Base-by-base conservation (phyloP, 495 filamentous ascomycete genomes). In the Neurospora sp. region DNA sequence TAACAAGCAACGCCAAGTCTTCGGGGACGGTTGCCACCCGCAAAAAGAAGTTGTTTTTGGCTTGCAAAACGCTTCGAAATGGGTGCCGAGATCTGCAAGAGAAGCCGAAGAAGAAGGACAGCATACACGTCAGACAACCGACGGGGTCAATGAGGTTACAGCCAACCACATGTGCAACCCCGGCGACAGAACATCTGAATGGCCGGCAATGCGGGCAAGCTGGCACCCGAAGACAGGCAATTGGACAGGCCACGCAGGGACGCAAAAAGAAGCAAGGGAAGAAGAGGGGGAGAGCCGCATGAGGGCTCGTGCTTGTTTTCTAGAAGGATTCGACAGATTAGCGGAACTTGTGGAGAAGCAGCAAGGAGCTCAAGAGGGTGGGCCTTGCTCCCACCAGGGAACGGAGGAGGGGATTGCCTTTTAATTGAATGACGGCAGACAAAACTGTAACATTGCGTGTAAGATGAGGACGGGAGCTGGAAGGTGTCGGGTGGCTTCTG, bases 241-340 rank as follows among this genome's bases (percentile, higher is more conserved):
- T 61, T 61, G 53, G 53, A 61, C 53, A 61, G 53, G 20, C 22
- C 53, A 35, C 22, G 27, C 53, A 61, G 53, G 53, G 53, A 61
- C 53, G 22, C 53, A 35, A 35, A 12, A 61, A 61, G 53, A 61
- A 61, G 53, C 53, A 61, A 61, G 27, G 47, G 20, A 35, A 61
- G 27, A 61, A 31, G 53, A 18, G 53, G 27, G 53, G 53, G 53
- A 14, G 12, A 61, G 68, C 75, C 77, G 74, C 70, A 22, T 16
- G 27, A n/a, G 38, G 73, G 70, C 70, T 78, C 70, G 79, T 80
- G 79, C 78, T 73, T 72, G 70, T 70, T 65, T 81, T 81, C 80
- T 81, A 80, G 80, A 81, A 81, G 35, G 70, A 53, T 80, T 81
- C 79, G 73, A 80, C 75, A 71, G 73, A 73, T 70, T 73, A 70